Evolutionary conservation across 1,139 yeast species (phyloP), one percentile per base, ranked within the genome.

Genomic region (Diutina rugosa): DNA sequence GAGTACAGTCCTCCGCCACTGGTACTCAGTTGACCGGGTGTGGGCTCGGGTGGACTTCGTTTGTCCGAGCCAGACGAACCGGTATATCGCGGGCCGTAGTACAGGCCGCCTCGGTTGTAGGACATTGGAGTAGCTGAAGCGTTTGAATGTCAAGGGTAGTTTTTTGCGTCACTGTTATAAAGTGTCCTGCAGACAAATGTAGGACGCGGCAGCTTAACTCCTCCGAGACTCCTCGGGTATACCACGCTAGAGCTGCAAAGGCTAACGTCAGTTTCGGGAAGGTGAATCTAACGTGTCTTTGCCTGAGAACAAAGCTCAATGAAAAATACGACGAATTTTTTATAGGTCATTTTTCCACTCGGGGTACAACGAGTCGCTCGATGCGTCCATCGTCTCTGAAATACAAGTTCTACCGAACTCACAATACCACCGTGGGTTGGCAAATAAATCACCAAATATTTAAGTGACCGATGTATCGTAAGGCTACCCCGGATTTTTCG

Each of bases 11-110:
- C 14, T 14, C 49, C 49, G n/a, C 49, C 49, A 46, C 49, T 29
- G 30, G 21, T 46, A 8, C 28, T 16, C 29, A 16, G 30, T 26
- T 16, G 30, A 4, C 51, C 51, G 10, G 18, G 7, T 18, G 46
- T 6, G 10, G 46, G 32, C 12, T 29, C 30, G 1, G 51, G 6
- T 26, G 29, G 35, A 47, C 21, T 29, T 29, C 51, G 51, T 14
- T 47, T 47, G 16, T 47, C 51, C 16, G 49, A 46, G n/a, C 51
- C 51, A 16, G 35, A 28, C 9, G 35, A 14, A 5, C 53, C 53
- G 10, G 41, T n/a, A 32, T 49, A 49, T n/a, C 53, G 53, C 30
- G 28, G 51, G 44, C 53, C 53, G 18, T 49, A 49, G 44, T 49
- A 49, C 44, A 32, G 45, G 45, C 53, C 44, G 21, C 32, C 41